Evolutionary conservation across 345 rosid species (phyloP).

Genomic region (Salix purpurea): DNA sequence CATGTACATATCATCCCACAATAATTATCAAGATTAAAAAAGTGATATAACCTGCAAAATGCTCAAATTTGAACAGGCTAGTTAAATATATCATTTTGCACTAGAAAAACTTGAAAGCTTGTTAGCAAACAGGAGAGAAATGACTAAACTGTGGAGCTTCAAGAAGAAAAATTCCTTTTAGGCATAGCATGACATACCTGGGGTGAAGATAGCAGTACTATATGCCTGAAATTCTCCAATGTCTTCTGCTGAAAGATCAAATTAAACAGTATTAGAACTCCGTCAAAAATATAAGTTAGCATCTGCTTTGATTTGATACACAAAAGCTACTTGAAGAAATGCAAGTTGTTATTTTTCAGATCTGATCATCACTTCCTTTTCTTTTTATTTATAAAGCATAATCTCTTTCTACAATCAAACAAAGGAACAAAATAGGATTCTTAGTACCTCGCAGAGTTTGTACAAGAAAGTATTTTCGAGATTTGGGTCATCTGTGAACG

Average conservation of each 20-base stretch:
- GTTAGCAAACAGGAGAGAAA: neutral
- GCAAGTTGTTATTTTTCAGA: neutral
- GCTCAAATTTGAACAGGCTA: neutral
- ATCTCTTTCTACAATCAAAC: neutral
- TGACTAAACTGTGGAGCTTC: neutral
- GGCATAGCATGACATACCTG: conserved; percentile 50
- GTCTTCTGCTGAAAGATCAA: conserved; percentile 71
- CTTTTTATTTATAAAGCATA: neutral
- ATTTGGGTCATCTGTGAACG: conserved; percentile 85
- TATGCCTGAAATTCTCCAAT: conserved; percentile 64
- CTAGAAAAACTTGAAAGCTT: neutral
- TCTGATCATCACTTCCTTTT: neutral
- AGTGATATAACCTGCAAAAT: neutral
- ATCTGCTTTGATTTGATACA: neutral
- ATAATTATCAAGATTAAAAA: no score
- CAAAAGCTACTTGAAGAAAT: neutral
- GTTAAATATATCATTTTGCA: neutral
- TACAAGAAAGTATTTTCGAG: conserved; percentile 74
- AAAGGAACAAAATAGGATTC: neutral
- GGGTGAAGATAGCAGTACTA: conserved; percentile 80
- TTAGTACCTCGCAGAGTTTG: conserved; percentile 65
- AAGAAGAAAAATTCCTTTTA: neutral
- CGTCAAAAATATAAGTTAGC: neutral
- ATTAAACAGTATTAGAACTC: conserved; percentile 20
- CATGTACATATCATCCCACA: neutral